Conservation (phyloP, 805 yeast species). For the Danielia oregonensis region DNA sequence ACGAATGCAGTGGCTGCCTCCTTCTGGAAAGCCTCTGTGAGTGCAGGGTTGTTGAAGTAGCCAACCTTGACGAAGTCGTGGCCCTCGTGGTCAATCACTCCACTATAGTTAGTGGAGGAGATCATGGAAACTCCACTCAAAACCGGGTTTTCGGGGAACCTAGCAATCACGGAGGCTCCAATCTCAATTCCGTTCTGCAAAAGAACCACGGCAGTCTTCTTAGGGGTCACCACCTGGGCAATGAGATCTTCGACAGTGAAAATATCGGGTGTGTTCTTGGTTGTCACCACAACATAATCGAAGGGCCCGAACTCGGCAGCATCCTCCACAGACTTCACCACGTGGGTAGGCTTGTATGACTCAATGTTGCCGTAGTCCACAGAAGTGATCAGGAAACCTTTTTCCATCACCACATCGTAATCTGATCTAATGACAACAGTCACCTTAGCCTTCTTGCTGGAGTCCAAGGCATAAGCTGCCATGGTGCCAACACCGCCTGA, state of each 20-base stretch:
- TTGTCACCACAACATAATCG: conserved; percentile 58
- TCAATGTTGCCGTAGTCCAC: conserved; percentile 55
- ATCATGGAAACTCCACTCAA: conserved; percentile 35
- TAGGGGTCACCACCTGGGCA: conserved; percentile 40
- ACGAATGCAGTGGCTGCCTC: conserved; percentile 42
- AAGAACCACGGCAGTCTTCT: conserved; percentile 27
- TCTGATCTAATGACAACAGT: conserved; percentile 66
- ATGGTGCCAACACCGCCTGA: conserved; percentile 87
- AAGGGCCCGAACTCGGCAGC: conserved; percentile 29
- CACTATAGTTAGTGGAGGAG: conserved; percentile 29
- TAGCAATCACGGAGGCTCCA: conserved; percentile 27
- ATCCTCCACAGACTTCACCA: conserved; percentile 46
- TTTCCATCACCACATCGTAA: conserved; percentile 45
- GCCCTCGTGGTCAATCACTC: conserved; percentile 24
- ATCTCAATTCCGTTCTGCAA: conserved; percentile 40
- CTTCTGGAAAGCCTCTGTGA: conserved; percentile 26
- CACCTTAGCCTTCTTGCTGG: conserved; percentile 46
- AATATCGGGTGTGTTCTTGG: conserved; percentile 67
- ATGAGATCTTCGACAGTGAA: conserved; percentile 46
- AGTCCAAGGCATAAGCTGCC: conserved; percentile 59
- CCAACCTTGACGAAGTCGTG: conserved; percentile 26
- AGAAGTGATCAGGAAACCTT: conserved; percentile 61
- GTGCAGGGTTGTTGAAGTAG: conserved; percentile 27
- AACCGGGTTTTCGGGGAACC: conserved; percentile 31
- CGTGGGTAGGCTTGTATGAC: conserved; percentile 51